Base-by-base conservation (phyloP, 1,139 yeast species). In the Citeromyces hawaiiensis region DNA sequence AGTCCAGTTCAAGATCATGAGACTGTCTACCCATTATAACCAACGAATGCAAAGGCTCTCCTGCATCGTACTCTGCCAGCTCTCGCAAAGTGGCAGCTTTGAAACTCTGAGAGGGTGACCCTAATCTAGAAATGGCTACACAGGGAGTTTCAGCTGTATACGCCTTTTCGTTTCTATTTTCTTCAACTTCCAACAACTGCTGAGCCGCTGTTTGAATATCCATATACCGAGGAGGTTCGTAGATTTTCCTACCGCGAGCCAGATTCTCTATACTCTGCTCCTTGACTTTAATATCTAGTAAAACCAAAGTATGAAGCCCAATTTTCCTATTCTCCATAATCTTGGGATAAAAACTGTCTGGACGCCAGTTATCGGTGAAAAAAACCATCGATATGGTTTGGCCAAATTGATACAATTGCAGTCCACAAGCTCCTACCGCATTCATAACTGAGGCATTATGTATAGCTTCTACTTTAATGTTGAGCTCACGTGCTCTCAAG, bases 401-500 rank as follows among this genome's bases (percentile, higher is more conserved):
- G 7, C 98, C 98, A 61, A 88, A 91, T 51, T 83, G 88, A 61
- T 91, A 91, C 44, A 91, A 69, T 59, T 91, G 98, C 47, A 91
- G 69, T 18, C 98, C 98, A 64, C 96, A 87, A 1, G 96, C 94
- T 11, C 98, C 98, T 18, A 91, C 94, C 0, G 98, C 98, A 56
- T 91, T 91, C 96, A 91, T 87, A 17, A 91, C 94, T 18, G 95
- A 83, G 2, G 98, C 98, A 59, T 91, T 91, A 62, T 91, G 98
- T 43, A 91, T 75, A 39, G 83, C 73, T 53, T 83, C 93, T 36
- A 83, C 86, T 42, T 70, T 65, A 53, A 91, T 85, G 2, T 75
- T 76, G 46, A 79, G 67, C 58, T 83, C 94, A 49, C 94, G 72
- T 30, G 97, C 97, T 51, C 98, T 69, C 43, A 91, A 72, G 34